These are phyloP conservation scores for Monilinia laxa DNA, from an alignment of 2,329 filamentous ascomycete genomes.

Conservation along the genomic window DNA sequence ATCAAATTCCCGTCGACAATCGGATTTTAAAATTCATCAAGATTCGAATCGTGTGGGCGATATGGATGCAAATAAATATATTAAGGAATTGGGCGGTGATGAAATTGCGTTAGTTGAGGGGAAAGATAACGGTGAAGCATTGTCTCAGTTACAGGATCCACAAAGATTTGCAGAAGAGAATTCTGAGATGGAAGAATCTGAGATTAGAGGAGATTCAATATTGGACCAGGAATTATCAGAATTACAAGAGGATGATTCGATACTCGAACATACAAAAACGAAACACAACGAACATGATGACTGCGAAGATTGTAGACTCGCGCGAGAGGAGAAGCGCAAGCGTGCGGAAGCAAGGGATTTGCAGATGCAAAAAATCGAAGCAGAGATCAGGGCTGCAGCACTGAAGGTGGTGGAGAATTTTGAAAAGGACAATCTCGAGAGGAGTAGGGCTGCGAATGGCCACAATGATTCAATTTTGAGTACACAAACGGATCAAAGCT, in stretches of 20 bases:
- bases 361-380: conserved; percentile 46
- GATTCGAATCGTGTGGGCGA: conserved; percentile 37
- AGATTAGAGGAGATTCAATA: conserved; percentile 2
- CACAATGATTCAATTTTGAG: conserved; percentile 41
- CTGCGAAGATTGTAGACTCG: conserved; percentile 22
- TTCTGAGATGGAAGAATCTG: background rate
- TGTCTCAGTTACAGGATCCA: conserved; percentile 15
- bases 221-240: conserved; percentile 9
- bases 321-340: conserved; percentile 28
- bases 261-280: conserved; percentile 19
- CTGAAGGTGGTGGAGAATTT: conserved; percentile 52
- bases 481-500: conserved; percentile 38
- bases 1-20: conserved; percentile 25
- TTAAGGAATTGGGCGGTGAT: conserved; percentile 31
- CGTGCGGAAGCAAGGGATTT: conserved; percentile 28
- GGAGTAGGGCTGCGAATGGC: conserved; percentile 22
- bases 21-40: conserved; percentile 38
- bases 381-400: conserved; percentile 54
- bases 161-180: conserved; percentile 13
- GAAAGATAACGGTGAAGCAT: background rate
- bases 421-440: conserved; percentile 41
- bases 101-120: conserved; percentile 26
- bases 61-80: background rate
- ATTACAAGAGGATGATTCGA: conserved; percentile 20
- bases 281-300: conserved; percentile 24